Evolutionary conservation across 306 rosid species (phyloP).

Genomic region (Potentilla sterilis): DNA sequence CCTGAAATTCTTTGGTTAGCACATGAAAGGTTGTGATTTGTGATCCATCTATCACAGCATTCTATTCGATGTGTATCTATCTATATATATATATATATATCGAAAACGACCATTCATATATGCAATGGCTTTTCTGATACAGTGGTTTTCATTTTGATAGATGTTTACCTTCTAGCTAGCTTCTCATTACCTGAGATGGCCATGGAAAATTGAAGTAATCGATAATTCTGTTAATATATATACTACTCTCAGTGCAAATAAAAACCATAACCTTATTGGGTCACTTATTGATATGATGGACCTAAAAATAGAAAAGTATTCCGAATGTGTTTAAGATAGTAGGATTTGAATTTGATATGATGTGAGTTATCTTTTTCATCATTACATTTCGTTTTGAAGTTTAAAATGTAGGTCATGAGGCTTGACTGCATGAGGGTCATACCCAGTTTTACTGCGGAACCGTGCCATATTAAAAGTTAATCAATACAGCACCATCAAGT

Average conservation of each 20-base stretch:
- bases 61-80: neutral
- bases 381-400: constrained; percentile 13
- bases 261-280: neutral
- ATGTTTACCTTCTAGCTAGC: neutral
- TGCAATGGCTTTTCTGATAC: constrained; percentile 1
- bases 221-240: neutral
- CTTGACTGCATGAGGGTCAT: constrained; percentile 21
- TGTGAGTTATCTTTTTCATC: neutral
- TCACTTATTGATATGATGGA: neutral
- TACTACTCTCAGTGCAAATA: neutral
- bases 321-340: neutral
- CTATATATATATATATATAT: too few relatives aligned
- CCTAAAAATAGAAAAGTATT: neutral
- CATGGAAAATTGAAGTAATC: neutral
- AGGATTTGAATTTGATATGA: neutral
- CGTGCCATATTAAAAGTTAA: neutral
- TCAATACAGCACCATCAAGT: constrained; percentile 7
- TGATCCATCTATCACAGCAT: constrained; percentile 7
- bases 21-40: neutral
- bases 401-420: constrained; percentile 6
- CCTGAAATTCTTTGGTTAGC: constrained; percentile 11
- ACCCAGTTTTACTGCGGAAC: neutral
- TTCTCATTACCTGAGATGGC: neutral
- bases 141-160: neutral
- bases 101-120: neutral